phyloP scores from a whole-genome alignment of 176 grass and related monocot species.

The Carex scoparia region DNA sequence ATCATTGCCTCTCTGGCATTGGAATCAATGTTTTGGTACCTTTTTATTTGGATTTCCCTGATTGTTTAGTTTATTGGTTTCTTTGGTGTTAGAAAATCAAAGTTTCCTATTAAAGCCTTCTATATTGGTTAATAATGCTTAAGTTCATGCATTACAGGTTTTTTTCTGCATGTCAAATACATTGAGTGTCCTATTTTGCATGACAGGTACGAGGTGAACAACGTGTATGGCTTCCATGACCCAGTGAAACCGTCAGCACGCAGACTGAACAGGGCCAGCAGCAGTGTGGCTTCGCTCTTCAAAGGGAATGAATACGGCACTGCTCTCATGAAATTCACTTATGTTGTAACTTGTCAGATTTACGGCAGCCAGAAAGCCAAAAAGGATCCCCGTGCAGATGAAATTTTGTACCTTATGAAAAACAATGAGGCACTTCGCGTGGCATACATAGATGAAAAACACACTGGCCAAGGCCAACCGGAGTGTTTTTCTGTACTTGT shows the following conservation, averaged over 20 bases:
- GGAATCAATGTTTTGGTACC: background rate
- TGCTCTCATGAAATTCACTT: slow-evolving; percentile 94
- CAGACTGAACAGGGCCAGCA: slow-evolving; percentile 57
- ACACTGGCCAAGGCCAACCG: slow-evolving; percentile 28
- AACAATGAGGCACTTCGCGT: slow-evolving; percentile 84
- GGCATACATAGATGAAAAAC: slow-evolving; percentile 89
- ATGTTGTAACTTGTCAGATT: slow-evolving; percentile 92
- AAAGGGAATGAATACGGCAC: slow-evolving; percentile 78
- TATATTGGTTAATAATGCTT: background rate
- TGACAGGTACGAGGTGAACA: slow-evolving; percentile 21
- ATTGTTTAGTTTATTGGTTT: background rate
- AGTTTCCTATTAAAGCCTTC: background rate
- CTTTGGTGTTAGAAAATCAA: background rate
- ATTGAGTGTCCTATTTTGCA: background rate
- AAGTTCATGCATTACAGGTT: background rate
- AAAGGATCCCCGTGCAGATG: slow-evolving; percentile 71
- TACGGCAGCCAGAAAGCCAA: slow-evolving; percentile 79
- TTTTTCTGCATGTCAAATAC: background rate
- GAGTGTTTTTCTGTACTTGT: slow-evolving; percentile 88
- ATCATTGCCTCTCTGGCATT: background rate
- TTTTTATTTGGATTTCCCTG: background rate
- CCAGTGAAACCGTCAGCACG: slow-evolving; percentile 35
- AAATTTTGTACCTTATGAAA: slow-evolving; percentile 87
- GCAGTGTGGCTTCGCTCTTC: slow-evolving; percentile 66
- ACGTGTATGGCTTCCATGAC: slow-evolving; percentile 32